Evolutionary conservation across 2,329 filamentous ascomycete genomes (phyloP).

Genomic region (Fonsecaea pedrosoi): DNA sequence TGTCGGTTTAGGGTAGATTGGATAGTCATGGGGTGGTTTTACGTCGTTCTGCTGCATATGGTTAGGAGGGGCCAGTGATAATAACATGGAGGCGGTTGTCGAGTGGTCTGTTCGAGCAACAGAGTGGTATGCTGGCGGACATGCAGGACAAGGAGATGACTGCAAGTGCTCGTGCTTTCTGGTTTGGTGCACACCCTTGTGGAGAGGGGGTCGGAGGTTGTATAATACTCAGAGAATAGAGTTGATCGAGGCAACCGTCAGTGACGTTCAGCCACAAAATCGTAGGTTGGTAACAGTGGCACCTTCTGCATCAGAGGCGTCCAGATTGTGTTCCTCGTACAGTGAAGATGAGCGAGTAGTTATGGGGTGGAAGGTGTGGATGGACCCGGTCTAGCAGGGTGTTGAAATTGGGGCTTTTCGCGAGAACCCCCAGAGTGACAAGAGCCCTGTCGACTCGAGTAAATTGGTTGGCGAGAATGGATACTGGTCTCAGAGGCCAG

Average conservation of each 20-base stretch:
- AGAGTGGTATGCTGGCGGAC: conserved; percentile 30
- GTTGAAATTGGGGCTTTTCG: conserved; percentile 31
- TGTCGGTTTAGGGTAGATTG: conserved; percentile 47
- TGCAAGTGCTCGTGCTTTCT: conserved; percentile 26
- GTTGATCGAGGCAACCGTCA: conserved; percentile 25
- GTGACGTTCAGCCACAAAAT: conserved; percentile 29
- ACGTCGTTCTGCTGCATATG: conserved; percentile 53
- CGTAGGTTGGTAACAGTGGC: conserved; percentile 17
- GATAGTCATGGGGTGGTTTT: conserved; percentile 58
- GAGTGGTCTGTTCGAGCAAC: conserved; percentile 32
- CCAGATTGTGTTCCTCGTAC: conserved; percentile 21
- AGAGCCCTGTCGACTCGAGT: conserved; percentile 20
- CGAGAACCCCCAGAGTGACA: conserved; percentile 29
- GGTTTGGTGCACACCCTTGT: conserved; percentile 12
- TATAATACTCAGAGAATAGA: conserved; percentile 21
- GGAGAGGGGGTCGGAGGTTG: conserved; percentile 10
- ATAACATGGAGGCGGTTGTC: conserved; percentile 53
- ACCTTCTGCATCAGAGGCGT: conserved; percentile 20
- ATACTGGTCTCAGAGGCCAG: conserved; percentile 15
- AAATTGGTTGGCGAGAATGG: conserved; percentile 19
- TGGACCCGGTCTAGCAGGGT: conserved; percentile 33
- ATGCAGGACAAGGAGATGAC: conserved; percentile 20
- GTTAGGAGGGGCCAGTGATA: conserved; percentile 56
- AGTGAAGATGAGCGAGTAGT: conserved; percentile 29
- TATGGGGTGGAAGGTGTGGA: conserved; percentile 30